These are phyloP conservation scores for Dothistroma pini DNA, from an alignment of 2,329 filamentous ascomycete genomes.

Conservation along the genomic window DNA sequence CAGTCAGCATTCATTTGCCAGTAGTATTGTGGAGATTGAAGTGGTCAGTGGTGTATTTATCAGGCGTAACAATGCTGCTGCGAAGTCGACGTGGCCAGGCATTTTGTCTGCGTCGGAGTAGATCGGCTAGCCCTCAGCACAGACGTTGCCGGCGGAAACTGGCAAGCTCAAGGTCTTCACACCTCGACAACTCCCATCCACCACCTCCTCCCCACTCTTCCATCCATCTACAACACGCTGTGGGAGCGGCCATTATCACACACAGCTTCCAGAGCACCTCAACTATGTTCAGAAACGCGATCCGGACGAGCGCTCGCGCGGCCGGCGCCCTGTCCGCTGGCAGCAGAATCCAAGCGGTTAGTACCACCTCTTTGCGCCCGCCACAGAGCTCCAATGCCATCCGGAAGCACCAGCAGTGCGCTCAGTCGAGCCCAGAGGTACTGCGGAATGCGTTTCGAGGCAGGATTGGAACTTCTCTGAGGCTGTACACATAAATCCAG, in stretches of 20 bases:
- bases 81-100: background rate
- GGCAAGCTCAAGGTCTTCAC: background rate
- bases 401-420: slow-evolving; percentile 16
- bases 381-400: slow-evolving; percentile 42
- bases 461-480: slow-evolving; percentile 34
- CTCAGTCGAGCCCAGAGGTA: slow-evolving; percentile 42
- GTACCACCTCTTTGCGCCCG: slow-evolving; percentile 51
- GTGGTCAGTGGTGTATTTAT: background rate
- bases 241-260: slow-evolving; percentile 28
- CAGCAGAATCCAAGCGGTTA: slow-evolving; percentile 90
- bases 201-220: slow-evolving; percentile 26
- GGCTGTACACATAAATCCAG: slow-evolving; percentile 36
- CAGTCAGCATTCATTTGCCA: background rate
- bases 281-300: slow-evolving; percentile 93
- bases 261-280: slow-evolving; percentile 46
- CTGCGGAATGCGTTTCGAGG: slow-evolving; percentile 37
- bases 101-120: background rate
- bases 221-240: slow-evolving; percentile 27
- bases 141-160: background rate
- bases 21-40: background rate
- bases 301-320: slow-evolving; percentile 93
- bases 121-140: background rate
- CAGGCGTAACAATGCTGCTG: background rate
- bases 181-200: slow-evolving; percentile 18
- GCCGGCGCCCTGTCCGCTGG: slow-evolving; percentile 90